Evolutionary conservation across 2,329 filamentous ascomycete species (phyloP).

Genomic region (Colletotrichum sp.): DNA sequence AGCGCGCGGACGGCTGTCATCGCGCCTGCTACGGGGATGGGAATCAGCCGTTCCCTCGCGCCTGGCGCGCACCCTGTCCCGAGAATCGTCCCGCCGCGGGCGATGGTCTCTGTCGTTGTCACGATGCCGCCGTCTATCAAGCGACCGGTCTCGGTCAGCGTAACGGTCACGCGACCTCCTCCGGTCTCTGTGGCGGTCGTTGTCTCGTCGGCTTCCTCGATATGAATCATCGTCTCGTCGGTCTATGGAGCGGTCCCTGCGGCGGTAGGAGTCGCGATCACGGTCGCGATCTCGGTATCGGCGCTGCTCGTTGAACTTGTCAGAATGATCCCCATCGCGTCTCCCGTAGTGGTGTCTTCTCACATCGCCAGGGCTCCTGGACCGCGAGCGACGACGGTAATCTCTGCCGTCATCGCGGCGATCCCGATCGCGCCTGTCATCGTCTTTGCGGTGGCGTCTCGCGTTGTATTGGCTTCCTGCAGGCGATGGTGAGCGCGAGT

Average conservation of each 20-base stretch:
- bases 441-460: slow-evolving; percentile 70
- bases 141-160: slow-evolving; percentile 62
- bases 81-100: slow-evolving; percentile 75
- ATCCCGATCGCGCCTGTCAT: slow-evolving; percentile 61
- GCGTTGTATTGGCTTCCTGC: slow-evolving; percentile 83
- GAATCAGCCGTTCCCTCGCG: slow-evolving; percentile 77
- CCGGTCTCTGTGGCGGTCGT: slow-evolving; percentile 57
- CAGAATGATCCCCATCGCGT: slow-evolving; percentile 37
- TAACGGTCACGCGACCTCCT: slow-evolving; percentile 68
- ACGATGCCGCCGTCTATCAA: slow-evolving; percentile 57
- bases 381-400: slow-evolving; percentile 62
- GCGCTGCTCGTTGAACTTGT: slow-evolving; percentile 51
- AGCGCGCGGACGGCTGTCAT: slow-evolving; percentile 63
- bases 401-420: slow-evolving; percentile 56
- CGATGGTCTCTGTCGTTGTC: slow-evolving; percentile 69
- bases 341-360: slow-evolving; percentile 37
- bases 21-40: slow-evolving; percentile 68
- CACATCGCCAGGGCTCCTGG: slow-evolving; percentile 67
- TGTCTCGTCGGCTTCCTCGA: slow-evolving; percentile 64
- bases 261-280: slow-evolving; percentile 63
- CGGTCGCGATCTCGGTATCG: slow-evolving; percentile 61
- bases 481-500: slow-evolving; percentile 89
- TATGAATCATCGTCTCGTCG: slow-evolving; percentile 70
- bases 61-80: slow-evolving; percentile 67
- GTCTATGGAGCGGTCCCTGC: slow-evolving; percentile 74